Evolutionary conservation across 1,139 yeast genomes (phyloP), one percentile per base, ranked within the genome.

Genomic region (Kodamaea ohmeri): DNA sequence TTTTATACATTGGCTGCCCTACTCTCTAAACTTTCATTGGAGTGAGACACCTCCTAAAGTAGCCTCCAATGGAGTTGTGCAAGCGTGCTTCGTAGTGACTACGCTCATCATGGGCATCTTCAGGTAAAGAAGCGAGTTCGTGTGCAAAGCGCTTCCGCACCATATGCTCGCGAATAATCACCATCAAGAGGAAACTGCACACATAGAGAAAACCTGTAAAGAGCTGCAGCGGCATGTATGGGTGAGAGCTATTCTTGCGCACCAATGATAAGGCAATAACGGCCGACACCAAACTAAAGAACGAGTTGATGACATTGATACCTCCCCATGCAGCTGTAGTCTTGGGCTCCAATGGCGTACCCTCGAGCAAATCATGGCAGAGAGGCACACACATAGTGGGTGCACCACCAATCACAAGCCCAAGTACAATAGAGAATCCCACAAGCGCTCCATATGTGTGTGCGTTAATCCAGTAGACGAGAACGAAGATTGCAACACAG

Each of bases 251-350:
- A 8, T 45, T 42, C 4, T 46, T 36, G 22, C 63, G 58, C 21
- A 67, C 61, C 41, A 78, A 51, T 8, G 71, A 57, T 38, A 78
- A 61, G 0, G 75, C 83, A 38, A 75, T 67, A 4, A 75, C 63
- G 55, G 76, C 40, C n/a, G 44, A 29, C 12, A 40, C 37, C 26
- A 40, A 32, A 28, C 71, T 56, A 34, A 73, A 61, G 2, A 73
- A 53, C 0, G 76, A 67, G 28, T 72, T 73, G 14, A 67, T 48
- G 24, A 77, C 60, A 50, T 78, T 81, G 38, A 77, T 63, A 18
- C 70, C 72, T 1, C 82, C 67, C 82, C 86, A 80, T 1, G 78
- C 81, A 5, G 83, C 72, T 1, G 80, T 73, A 38, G 80, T 68
- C 30, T 70, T 67, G 27, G 69, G 65, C 3, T 61, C 60, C 4